A percentile compares a stretch with the other conserved stretches of the same genome.
Evolutionary conservation across 306 rosid genomes (phyloP).

Genomic region (Castanea mollissima): DNA sequence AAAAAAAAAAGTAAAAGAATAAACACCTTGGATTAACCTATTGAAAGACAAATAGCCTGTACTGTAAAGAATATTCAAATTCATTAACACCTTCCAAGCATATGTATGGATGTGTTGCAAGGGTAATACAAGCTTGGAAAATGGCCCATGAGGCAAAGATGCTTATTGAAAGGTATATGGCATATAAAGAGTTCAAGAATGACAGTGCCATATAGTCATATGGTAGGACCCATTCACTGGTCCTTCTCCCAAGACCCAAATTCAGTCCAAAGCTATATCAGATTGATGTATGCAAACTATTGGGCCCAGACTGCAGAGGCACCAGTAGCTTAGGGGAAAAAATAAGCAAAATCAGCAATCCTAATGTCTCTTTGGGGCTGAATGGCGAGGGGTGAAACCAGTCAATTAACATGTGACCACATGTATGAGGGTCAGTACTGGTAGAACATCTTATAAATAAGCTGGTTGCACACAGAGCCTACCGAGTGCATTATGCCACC

Average conservation of each 20-base stretch:
- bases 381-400: neutral
- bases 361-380: neutral
- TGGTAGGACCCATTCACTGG: neutral
- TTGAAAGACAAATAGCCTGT: neutral
- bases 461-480: too few species aligned
- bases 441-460: too few species aligned
- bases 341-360: neutral
- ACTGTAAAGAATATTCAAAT: neutral
- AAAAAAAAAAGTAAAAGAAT: neutral
- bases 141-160: neutral
- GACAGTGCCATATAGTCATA: neutral
- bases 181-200: neutral
- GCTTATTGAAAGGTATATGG: neutral
- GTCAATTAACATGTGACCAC: neutral
- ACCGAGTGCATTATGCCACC: neutral
- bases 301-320: neutral
- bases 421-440: neutral
- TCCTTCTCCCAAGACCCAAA: neutral
- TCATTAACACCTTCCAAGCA: neutral
- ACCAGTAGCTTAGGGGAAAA: neutral
- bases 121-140: neutral
- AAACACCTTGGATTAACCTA: neutral
- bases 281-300: neutral
- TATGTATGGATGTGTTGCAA: neutral
- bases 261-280: neutral